Evolutionary conservation across 2,329 filamentous ascomycete genomes (phyloP).

Genomic region (Fusarium succisae): DNA sequence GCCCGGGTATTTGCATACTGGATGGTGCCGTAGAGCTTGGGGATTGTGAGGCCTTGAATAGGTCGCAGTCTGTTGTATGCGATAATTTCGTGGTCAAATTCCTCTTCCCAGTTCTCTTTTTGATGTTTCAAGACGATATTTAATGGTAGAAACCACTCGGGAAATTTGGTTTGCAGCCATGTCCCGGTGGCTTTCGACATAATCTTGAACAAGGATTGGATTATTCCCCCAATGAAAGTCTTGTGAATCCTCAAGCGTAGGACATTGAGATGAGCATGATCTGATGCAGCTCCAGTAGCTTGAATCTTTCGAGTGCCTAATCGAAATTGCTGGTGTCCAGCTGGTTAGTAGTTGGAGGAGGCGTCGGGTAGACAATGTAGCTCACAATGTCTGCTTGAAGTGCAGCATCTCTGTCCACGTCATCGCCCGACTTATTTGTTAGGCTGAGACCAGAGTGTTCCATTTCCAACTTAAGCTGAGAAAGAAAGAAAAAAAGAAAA

Average conservation of each 20-base stretch:
- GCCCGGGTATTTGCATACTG: conserved; percentile 30
- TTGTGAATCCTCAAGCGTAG: not conserved
- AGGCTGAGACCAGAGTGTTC: accelerated
- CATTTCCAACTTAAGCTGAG: accelerated
- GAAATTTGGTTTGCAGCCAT: not conserved
- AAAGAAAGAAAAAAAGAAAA: too few relatives aligned
- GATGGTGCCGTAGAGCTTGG: conserved; percentile 31
- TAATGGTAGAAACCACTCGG: not conserved
- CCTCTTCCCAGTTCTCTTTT: conserved; percentile 36
- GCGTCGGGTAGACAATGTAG: too few relatives aligned
- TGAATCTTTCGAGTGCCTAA: not conserved
- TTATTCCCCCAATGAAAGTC: not conserved
- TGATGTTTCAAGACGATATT: not conserved
- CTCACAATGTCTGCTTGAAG: not conserved
- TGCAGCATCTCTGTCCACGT: not conserved
- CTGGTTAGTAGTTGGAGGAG: not conserved
- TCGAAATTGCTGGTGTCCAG: not conserved
- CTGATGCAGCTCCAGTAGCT: not conserved
- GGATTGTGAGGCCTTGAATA: conserved; percentile 39
- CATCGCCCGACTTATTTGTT: accelerated
- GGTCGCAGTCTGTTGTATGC: conserved; percentile 32
- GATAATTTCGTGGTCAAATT: conserved; percentile 39
- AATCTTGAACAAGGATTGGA: not conserved
- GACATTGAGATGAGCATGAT: not conserved
- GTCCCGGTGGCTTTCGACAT: not conserved